These are phyloP conservation scores for Sophora flavescens DNA, from an alignment of 306 rosid species.

Conservation along the genomic window DNA sequence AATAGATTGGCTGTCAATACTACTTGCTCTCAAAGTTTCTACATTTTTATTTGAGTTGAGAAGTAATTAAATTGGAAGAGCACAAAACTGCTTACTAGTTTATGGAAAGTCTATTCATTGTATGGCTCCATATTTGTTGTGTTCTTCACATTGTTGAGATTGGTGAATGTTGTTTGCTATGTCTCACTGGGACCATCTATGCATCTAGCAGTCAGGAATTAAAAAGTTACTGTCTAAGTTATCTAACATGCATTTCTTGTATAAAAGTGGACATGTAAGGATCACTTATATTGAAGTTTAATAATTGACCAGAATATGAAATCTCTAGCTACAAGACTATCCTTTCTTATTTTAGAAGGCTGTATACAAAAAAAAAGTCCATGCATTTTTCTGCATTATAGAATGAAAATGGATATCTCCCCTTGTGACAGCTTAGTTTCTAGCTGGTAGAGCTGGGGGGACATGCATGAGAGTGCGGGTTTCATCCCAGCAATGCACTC, in stretches of 20 bases:
- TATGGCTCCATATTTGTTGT: not conserved
- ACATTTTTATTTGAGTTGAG: conserved; percentile 31
- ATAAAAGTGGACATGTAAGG: not conserved
- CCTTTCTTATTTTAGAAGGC: not conserved
- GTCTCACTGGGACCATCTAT: conserved; percentile 22
- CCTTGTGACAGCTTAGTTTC: too few species aligned
- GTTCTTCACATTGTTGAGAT: not conserved
- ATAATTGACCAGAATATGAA: not conserved
- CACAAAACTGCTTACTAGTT: not conserved
- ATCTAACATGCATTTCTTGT: not conserved
- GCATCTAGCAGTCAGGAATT: not conserved
- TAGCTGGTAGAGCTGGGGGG: too few species aligned
- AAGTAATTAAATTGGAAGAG: not conserved
- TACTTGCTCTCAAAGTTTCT: not conserved
- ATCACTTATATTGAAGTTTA: not conserved
- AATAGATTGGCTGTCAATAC: not conserved
- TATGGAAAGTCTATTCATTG: not conserved
- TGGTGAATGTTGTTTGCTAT: not conserved
- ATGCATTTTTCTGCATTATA: not conserved
- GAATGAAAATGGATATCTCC: not conserved
- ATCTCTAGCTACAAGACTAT: not conserved
- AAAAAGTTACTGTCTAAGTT: not conserved
- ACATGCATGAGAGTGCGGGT: too few species aligned
- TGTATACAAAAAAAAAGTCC: not conserved
- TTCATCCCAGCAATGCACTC: too few species aligned